phyloP scores from a whole-genome alignment of 2,329 filamentous ascomycete genomes.

The Sclerotinia minor region DNA sequence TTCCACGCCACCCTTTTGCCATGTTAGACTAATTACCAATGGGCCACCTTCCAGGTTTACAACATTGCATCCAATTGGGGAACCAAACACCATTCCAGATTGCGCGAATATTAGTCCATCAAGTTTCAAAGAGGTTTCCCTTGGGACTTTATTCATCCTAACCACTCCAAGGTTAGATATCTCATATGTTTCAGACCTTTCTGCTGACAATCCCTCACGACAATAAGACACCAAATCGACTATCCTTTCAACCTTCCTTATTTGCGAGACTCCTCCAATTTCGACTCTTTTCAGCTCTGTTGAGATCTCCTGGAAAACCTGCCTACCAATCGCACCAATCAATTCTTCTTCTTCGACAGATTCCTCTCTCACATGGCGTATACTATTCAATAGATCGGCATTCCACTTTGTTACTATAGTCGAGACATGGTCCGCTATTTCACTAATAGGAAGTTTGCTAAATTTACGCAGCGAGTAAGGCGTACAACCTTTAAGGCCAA shows the following conservation, averaged over 20 bases:
- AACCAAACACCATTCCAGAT: conserved; percentile 29
- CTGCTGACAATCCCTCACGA: not conserved
- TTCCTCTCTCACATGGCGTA: conserved; percentile 18
- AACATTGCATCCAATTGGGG: conserved; percentile 30
- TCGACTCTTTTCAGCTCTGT: conserved; percentile 24
- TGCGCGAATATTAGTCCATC: conserved; percentile 33
- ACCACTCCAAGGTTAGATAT: conserved; percentile 36
- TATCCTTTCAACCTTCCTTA: not conserved
- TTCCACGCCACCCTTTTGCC: conserved; percentile 33
- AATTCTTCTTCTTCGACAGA: conserved; percentile 24
- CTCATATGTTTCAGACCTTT: conserved; percentile 27
- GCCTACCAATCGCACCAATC: conserved; percentile 23
- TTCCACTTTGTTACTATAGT: conserved; percentile 26
- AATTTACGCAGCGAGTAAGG: conserved; percentile 34
- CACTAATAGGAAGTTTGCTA: conserved; percentile 25
- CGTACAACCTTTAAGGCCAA: conserved; percentile 22
- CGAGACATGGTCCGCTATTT: conserved; percentile 35
- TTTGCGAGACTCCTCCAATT: not conserved
- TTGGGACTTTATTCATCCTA: not conserved
- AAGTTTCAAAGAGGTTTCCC: conserved; percentile 19
- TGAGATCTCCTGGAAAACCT: conserved; percentile 25
- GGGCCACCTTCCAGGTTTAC: conserved; percentile 28
- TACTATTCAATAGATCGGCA: not conserved
- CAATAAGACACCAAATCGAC: not conserved
- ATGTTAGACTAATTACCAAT: conserved; percentile 31